Conservation (phyloP, 345 rosid genomes). For the Sapria himalayana region DNA sequence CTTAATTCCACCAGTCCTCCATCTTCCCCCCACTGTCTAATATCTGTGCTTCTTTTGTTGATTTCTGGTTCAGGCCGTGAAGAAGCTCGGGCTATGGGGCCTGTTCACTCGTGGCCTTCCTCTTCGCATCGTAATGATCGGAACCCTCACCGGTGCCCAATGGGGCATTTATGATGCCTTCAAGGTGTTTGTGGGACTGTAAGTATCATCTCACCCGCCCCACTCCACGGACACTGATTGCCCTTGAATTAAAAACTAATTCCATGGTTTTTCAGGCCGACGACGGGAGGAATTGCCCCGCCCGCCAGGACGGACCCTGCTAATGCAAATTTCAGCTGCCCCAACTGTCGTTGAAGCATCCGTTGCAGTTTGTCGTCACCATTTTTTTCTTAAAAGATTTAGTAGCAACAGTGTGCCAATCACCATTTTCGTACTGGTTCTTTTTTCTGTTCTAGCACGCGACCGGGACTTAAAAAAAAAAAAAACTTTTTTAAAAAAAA, state of each 20-base stretch:
- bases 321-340: no score
- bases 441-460: no score
- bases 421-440: no score
- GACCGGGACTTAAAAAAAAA: no score
- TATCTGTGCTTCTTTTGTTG: not conserved
- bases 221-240: not conserved
- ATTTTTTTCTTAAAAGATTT: no score
- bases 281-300: slow-evolving; percentile 81
- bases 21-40: no score
- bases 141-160: slow-evolving; percentile 91
- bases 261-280: slow-evolving; percentile 34
- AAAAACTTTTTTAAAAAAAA: no score
- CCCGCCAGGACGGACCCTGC: no score
- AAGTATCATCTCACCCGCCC: slow-evolving; percentile 12
- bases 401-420: no score
- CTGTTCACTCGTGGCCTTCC: slow-evolving; percentile 96
- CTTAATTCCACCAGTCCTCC: not conserved
- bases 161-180: slow-evolving; percentile 96
- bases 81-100: slow-evolving; percentile 76
- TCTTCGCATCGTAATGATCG: slow-evolving; percentile 94
- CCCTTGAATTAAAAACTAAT: not conserved
- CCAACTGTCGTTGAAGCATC: no score
- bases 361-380: no score
- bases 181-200: slow-evolving; percentile 97
- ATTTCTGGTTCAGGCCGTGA: slow-evolving; percentile 52